These are phyloP conservation scores for Lipomyces sp. DNA, from an alignment of 805 yeast genomes.

Conservation along the genomic window DNA sequence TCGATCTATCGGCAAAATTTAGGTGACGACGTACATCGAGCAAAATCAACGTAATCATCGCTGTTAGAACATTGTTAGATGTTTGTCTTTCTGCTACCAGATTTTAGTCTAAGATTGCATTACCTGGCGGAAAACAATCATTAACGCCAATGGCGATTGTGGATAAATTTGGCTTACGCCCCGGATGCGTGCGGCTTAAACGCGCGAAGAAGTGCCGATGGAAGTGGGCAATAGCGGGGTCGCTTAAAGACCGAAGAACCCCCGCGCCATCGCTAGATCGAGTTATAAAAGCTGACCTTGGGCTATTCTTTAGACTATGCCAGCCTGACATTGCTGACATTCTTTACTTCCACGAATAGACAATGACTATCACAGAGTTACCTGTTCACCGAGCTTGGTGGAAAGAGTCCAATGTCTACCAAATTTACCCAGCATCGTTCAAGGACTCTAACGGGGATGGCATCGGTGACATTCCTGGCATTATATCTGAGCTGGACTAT, in stretches of 20 bases:
- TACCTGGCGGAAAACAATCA: no score
- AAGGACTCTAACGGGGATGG: slow-evolving; percentile 66
- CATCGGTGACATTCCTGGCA: slow-evolving; percentile 60
- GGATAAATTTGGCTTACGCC: no score
- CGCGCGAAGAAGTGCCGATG: not conserved
- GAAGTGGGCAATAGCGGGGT: not conserved
- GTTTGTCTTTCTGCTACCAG: no score
- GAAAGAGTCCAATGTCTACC: slow-evolving; percentile 59
- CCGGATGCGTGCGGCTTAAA: not conserved
- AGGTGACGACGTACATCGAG: no score
- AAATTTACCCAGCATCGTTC: slow-evolving; percentile 66
- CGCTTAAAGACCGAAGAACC: no score
- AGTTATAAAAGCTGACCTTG: not conserved
- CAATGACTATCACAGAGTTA: not conserved
- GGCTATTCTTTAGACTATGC: no score
- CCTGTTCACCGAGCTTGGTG: slow-evolving; percentile 47
- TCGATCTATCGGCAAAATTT: no score
- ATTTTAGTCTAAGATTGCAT: no score
- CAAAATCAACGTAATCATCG: no score
- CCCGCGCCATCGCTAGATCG: not conserved
- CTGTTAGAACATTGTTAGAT: no score
- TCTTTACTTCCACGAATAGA: not conserved
- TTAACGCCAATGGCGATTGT: no score
- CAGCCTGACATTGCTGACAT: not conserved
- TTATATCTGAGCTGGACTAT: slow-evolving; percentile 58